phyloP scores from a whole-genome alignment of 495 filamentous ascomycete species.

The Hypomontagnella monticulosa region DNA sequence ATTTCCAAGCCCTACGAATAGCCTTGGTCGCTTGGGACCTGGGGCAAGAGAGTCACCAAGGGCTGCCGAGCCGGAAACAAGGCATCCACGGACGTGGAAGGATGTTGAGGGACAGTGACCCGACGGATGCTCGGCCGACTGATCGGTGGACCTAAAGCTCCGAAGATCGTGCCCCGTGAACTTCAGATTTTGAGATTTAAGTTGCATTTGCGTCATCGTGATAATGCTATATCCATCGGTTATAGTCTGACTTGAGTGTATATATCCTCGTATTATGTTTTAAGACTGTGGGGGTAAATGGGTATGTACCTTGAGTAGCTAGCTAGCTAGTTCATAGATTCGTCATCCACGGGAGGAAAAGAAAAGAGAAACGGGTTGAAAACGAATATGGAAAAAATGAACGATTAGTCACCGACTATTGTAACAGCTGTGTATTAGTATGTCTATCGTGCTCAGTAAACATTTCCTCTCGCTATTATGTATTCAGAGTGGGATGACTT shows the following conservation, averaged over 20 bases:
- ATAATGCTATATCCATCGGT: constrained; percentile 15
- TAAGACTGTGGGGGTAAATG: not conserved
- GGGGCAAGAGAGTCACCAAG: constrained; percentile 13
- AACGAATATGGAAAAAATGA: not conserved
- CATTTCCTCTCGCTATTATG: constrained; percentile 5
- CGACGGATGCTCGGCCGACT: constrained; percentile 27
- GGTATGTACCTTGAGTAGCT: too few species aligned
- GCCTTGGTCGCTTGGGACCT: not conserved
- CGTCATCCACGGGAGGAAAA: too few species aligned
- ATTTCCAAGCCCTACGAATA: constrained; percentile 9
- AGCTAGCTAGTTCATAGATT: too few species aligned
- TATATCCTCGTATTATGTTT: not conserved
- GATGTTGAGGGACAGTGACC: constrained; percentile 1
- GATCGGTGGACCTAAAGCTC: constrained; percentile 25
- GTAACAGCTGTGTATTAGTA: too few species aligned
- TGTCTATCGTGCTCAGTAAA: constrained; percentile 2
- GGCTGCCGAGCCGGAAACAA: constrained; percentile 35
- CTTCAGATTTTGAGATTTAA: constrained; percentile 4
- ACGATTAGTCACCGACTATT: not conserved
- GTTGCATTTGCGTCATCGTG: constrained; percentile 32
- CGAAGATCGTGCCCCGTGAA: constrained; percentile 15
- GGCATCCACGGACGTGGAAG: constrained; percentile 24
- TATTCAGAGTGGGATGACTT: too few species aligned
- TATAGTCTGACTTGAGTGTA: not conserved
- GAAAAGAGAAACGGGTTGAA: not conserved